Percentiles rank a stretch among this genome's conserved stretches.
These are phyloP conservation scores for Petrea volubilis DNA, from an alignment of 257 asterid genomes.

Conservation along the genomic window DNA sequence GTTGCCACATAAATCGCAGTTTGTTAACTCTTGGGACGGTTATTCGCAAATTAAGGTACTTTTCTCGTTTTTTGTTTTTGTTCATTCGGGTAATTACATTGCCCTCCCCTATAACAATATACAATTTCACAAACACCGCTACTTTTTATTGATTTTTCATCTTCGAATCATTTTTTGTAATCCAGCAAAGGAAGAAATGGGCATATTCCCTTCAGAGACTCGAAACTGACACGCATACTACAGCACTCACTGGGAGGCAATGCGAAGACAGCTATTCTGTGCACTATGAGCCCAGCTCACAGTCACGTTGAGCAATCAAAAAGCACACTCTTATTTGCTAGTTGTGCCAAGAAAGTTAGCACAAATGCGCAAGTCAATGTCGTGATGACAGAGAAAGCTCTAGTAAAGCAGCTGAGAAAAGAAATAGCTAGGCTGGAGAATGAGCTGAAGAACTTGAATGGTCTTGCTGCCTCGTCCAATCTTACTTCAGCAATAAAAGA, in stretches of 20 bases:
- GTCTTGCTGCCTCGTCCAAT: conserved; percentile 30
- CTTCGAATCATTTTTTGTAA: background rate
- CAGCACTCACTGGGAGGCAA: conserved; percentile 65
- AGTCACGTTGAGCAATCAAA: conserved; percentile 66
- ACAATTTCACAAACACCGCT: too few species aligned
- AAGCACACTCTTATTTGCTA: conserved; percentile 61
- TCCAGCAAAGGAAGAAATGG: conserved; percentile 60
- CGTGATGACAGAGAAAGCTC: conserved; percentile 56
- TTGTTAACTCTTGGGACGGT: conserved; percentile 40
- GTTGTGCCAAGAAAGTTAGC: conserved; percentile 58
- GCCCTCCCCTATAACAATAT: too few species aligned
- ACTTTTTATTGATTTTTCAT: too few species aligned
- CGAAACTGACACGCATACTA: conserved; percentile 60
- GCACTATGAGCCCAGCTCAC: conserved; percentile 72
- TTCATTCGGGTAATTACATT: too few species aligned
- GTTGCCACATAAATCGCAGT: conserved; percentile 53
- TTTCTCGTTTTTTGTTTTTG: background rate
- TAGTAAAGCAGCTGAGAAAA: conserved; percentile 55
- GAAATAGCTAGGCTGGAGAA: conserved; percentile 52
- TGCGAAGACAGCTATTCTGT: conserved; percentile 60
- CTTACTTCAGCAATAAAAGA: conserved; percentile 38
- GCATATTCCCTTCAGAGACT: conserved; percentile 60
- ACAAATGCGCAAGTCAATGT: conserved; percentile 60
- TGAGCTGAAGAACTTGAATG: conserved; percentile 40
- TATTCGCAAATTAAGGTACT: conserved; percentile 33